phyloP scores from a whole-genome alignment of 495 filamentous ascomycete genomes.

The Annulohypoxylon stygium region DNA sequence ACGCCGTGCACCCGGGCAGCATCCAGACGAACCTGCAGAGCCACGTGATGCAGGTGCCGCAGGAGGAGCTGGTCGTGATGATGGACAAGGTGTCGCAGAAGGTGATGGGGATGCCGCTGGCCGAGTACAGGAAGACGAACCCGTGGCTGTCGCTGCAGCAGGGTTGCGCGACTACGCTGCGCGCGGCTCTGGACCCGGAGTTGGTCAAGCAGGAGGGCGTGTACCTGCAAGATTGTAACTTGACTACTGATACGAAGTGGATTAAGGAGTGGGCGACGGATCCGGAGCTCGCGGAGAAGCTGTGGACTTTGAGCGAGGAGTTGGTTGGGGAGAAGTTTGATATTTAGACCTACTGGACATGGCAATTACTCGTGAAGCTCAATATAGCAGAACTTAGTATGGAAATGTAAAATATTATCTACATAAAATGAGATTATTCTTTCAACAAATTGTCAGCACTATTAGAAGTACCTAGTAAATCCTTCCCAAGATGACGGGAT shows the following conservation, averaged over 20 bases:
- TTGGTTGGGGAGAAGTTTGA: conserved; percentile 61
- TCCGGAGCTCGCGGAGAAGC: conserved; percentile 58
- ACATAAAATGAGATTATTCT: background rate
- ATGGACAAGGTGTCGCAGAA: conserved; percentile 42
- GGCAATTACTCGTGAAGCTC: background rate
- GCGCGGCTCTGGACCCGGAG: conserved; percentile 58
- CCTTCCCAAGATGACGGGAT: background rate
- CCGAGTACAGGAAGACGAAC: conserved; percentile 53
- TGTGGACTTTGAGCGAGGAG: conserved; percentile 64
- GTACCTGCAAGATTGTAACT: conserved; percentile 57
- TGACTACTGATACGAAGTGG: conserved; percentile 46
- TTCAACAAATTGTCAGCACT: background rate
- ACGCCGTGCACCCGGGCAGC: conserved; percentile 62
- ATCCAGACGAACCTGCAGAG: conserved; percentile 53
- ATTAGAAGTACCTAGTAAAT: background rate
- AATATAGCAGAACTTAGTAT: background rate
- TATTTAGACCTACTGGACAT: background rate
- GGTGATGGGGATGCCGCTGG: conserved; percentile 50
- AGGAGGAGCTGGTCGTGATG: conserved; percentile 28
- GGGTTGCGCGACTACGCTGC: conserved; percentile 56
- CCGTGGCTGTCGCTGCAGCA: conserved; percentile 58
- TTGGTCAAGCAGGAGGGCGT: conserved; percentile 48
- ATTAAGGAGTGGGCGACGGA: conserved; percentile 60
- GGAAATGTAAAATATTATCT: background rate
- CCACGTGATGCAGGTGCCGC: conserved; percentile 28